Base-by-base conservation (phyloP, 495 filamentous ascomycete species). In the Zalerion maritima region DNA sequence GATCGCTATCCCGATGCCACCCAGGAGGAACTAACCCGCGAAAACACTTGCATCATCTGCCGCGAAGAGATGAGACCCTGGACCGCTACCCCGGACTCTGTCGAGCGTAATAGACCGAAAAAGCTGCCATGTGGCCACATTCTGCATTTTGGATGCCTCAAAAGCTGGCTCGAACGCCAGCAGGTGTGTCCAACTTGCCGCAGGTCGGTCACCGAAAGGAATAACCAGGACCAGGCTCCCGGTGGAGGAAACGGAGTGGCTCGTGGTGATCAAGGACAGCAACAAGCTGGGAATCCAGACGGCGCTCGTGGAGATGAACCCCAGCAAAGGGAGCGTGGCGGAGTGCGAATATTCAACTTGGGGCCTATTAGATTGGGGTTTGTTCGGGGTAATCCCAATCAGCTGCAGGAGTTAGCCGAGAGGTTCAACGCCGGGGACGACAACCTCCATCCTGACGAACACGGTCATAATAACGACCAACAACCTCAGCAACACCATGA, bases 91-190 rank as follows among this genome's bases (percentile, higher is more conserved):
- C 53, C 45, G 32, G 41, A 60, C 51, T 31, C 41, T 5, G 76
- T 89, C 34, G 84, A 96, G 43, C 69, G 89, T 21, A 73, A 75
- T 17, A 73, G 91, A 24, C 79, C 91, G 7, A 97, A 96, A 56
- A 94, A 91, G 54, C 69, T 97, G 6, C 89, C 89, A 0, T 97
- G 89, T 48, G 86, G 87, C 2, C 89, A 97, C 49, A 86, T 94
- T 26, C 57, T 97, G 18, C 89, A 97, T 52, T 83, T 93, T 38
- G 73, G 83, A 12, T 97, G 89, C 46, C 69, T 97, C 24, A 76
- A 83, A 45, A 91, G 87, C 49, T 97, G 89, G 89, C 60, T 97
- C n/a, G 89, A 96, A 57, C 74, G 89, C 31, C 89, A 97, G 50
- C 91, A 96, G 50, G 85, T 89, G 14, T 97, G 89, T 51, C 89